A percentile compares a stretch with the other conserved stretches of the same genome.
phyloP scores from a whole-genome alignment of 768 basidiomycete genomes.

The Termitomyces sp. region DNA sequence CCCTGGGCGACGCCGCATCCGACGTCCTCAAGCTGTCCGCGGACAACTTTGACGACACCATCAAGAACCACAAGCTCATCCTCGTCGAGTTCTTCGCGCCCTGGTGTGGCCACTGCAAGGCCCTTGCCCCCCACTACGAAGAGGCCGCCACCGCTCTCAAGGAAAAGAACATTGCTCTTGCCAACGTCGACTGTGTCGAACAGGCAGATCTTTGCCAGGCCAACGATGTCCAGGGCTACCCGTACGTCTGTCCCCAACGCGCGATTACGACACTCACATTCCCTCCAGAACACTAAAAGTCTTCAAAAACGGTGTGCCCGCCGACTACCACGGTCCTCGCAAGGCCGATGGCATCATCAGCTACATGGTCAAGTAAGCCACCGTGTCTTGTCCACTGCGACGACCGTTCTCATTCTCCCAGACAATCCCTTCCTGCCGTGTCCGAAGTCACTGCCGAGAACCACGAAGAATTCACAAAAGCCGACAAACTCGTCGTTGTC shows the following conservation, averaged over 20 bases:
- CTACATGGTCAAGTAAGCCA: conserved; percentile 90
- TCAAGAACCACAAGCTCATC: conserved; percentile 65
- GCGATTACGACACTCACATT: background rate
- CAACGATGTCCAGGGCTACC: conserved; percentile 90
- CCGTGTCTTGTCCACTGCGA: background rate
- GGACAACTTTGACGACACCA: conserved; percentile 59
- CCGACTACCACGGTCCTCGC: conserved; percentile 83
- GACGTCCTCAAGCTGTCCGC: conserved; percentile 81
- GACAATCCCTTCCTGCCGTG: conserved; percentile 93
- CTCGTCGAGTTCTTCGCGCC: conserved; percentile 96
- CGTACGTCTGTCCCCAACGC: conserved; percentile 44
- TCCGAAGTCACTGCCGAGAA: conserved; percentile 72
- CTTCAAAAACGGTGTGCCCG: conserved; percentile 76
- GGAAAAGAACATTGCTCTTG: conserved; percentile 83
- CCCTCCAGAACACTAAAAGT: conserved; percentile 77
- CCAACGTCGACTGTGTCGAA: conserved; percentile 97
- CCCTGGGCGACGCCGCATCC: conserved; percentile 52
- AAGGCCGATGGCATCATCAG: conserved; percentile 94
- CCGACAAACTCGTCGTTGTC: conserved; percentile 88
- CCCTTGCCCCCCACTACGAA: conserved; percentile 90
- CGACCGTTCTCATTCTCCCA: conserved; percentile 12
- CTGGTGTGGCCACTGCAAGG: conserved; percentile 96
- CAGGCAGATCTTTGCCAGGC: conserved; percentile 86
- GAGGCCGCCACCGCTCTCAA: conserved; percentile 92
- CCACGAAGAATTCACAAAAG: conserved; percentile 77